A percentile compares a stretch with the other conserved stretches of the same genome.
phyloP scores from a whole-genome alignment of 441 rosid species.

The Manihot esculenta region DNA sequence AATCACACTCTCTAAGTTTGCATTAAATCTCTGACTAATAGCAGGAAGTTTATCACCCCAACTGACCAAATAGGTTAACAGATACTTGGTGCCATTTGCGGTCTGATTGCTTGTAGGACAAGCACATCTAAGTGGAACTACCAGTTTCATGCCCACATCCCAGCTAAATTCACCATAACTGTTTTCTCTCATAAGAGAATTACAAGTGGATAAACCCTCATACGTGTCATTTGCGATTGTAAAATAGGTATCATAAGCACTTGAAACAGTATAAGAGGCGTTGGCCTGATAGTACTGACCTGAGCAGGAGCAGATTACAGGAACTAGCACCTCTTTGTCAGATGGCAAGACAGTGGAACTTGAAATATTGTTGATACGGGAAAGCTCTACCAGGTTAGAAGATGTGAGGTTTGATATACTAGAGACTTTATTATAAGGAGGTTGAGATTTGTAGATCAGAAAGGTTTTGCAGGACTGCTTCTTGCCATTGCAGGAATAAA shows the following conservation, averaged over 20 bases:
- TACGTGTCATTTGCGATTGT: constrained; percentile 33
- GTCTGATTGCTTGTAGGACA: constrained; percentile 46
- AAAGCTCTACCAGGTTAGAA: constrained; percentile 28
- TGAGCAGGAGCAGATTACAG: constrained; percentile 37
- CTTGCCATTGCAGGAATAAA: constrained; percentile 33
- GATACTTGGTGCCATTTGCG: constrained; percentile 30
- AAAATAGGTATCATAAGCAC: constrained; percentile 22
- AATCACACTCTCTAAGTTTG: constrained; percentile 20
- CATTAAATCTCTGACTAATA: constrained; percentile 36
- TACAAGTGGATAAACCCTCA: constrained; percentile 38
- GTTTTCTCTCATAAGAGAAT: constrained; percentile 30
- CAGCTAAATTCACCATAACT: constrained; percentile 3
- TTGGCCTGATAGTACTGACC: constrained; percentile 39
- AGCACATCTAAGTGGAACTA: constrained; percentile 46
- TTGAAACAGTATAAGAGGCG: constrained; percentile 25
- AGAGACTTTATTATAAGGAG: constrained; percentile 34
- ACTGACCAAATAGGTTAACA: constrained; percentile 33
- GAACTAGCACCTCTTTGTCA: constrained; percentile 38
- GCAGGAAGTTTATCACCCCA: constrained; percentile 27
- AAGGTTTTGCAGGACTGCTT: constrained; percentile 31
- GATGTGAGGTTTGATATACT: constrained; percentile 36
- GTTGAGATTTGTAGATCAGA: constrained; percentile 38
- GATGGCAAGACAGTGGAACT: constrained; percentile 19
- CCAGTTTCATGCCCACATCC: constrained; percentile 19
- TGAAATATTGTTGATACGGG: constrained; percentile 35